A percentile compares a stretch with the other conserved stretches of the same genome.
Evolutionary conservation across 2,329 filamentous ascomycete species (phyloP).

Genomic region (Pseudogymnoascus pannorum): DNA sequence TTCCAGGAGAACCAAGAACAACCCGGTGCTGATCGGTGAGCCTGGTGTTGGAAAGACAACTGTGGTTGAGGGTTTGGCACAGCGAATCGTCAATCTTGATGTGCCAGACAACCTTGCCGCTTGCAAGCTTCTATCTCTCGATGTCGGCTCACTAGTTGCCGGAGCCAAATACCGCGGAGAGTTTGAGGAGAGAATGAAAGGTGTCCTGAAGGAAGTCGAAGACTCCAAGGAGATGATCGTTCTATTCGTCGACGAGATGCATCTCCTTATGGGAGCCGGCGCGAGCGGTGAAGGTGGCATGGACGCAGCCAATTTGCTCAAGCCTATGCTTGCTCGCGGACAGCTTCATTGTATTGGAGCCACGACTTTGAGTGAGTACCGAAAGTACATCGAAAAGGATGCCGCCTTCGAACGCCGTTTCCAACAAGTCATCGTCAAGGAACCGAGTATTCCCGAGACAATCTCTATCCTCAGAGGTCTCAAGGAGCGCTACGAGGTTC

Average conservation of each 20-base stretch:
- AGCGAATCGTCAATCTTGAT: constrained; percentile 92
- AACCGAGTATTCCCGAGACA: constrained; percentile 80
- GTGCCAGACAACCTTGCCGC: constrained; percentile 91
- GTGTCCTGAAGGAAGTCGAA: constrained; percentile 92
- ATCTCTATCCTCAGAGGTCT: constrained; percentile 96
- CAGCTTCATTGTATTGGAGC: constrained; percentile 97
- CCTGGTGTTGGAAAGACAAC: constrained; percentile 98
- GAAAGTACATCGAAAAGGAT: constrained; percentile 99
- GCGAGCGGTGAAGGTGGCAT: constrained; percentile 93
- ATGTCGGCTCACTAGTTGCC: constrained; percentile 89
- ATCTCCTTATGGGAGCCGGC: constrained; percentile 95
- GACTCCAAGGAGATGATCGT: constrained; percentile 95
- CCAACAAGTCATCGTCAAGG: constrained; percentile 96
- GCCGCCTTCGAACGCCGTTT: constrained; percentile 96
- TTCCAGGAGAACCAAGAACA: constrained; percentile 94
- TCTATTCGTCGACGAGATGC: constrained; percentile 97
- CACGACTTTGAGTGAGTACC: constrained; percentile 89
- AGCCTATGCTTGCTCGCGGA: constrained; percentile 94
- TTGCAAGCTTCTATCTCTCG: constrained; percentile 88
- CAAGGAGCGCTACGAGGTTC: constrained; percentile 96
- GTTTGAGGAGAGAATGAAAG: constrained; percentile 99
- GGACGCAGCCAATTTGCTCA: constrained; percentile 95
- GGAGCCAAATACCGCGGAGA: constrained; percentile 98
- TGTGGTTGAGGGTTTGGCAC: constrained; percentile 90
- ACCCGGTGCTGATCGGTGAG: constrained; percentile 94